phyloP scores from a whole-genome alignment of 495 filamentous ascomycete genomes.

The Cercophora sp. region DNA sequence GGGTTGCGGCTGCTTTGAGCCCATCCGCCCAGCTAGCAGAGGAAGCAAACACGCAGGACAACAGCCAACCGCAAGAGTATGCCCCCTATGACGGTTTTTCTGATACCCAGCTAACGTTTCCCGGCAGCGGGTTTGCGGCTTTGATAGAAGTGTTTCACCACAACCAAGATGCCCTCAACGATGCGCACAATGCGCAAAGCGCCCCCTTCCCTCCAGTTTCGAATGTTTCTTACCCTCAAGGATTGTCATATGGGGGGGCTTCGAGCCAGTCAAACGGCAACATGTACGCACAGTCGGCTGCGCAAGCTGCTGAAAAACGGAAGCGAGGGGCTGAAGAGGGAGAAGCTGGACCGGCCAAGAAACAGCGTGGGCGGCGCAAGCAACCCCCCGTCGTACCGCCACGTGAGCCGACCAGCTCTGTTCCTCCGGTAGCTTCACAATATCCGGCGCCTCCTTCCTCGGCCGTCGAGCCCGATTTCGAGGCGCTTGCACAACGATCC shows the following conservation, averaged over 20 bases:
- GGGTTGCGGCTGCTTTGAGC: no score
- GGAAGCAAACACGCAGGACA: no score
- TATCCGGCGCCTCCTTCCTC: slow-evolving; percentile 22
- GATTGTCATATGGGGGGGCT: slow-evolving; percentile 5
- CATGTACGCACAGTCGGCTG: slow-evolving; percentile 23
- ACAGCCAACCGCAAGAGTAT: no score
- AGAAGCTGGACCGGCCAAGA: slow-evolving; percentile 15
- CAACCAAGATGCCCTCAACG: no score
- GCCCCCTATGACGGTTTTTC: no score
- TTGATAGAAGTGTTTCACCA: no score
- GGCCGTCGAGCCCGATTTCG: slow-evolving; percentile 24
- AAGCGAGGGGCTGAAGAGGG: slow-evolving; percentile 10
- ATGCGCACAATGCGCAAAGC: no score
- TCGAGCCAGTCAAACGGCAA: slow-evolving; percentile 13
- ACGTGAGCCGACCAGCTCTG: slow-evolving; percentile 1
- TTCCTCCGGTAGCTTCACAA: slow-evolving; percentile 11
- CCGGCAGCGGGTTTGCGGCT: no score
- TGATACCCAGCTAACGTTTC: no score
- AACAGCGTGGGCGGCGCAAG: slow-evolving; percentile 19
- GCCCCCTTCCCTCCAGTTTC: background rate
- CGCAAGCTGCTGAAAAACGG: slow-evolving; percentile 16
- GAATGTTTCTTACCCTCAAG: background rate
- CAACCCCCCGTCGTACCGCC: slow-evolving; percentile 11
- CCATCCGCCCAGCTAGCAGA: no score
- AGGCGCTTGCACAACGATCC: slow-evolving; percentile 20